These are phyloP conservation scores for Aureobasidium sp. DNA, from an alignment of 2,329 filamentous ascomycete genomes.

Conservation along the genomic window DNA sequence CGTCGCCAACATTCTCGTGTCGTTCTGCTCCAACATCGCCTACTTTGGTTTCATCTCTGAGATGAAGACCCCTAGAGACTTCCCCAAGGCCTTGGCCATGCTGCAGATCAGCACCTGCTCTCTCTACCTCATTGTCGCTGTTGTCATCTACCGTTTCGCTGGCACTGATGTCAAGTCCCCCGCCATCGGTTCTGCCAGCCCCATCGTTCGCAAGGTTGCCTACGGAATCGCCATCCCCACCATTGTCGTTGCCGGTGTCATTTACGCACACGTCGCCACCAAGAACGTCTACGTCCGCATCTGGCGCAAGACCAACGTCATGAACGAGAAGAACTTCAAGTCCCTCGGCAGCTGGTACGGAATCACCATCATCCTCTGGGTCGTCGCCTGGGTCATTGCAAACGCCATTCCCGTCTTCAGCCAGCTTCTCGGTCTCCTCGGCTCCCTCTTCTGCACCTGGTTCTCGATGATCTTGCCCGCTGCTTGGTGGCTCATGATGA, in stretches of 20 bases:
- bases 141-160: slow-evolving; percentile 57
- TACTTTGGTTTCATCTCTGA: slow-evolving; percentile 56
- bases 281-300: slow-evolving; percentile 58
- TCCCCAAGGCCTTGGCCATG: slow-evolving; percentile 52
- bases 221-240: slow-evolving; percentile 62
- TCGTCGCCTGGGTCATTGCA: slow-evolving; percentile 58
- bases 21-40: slow-evolving; percentile 40
- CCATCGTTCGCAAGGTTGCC: slow-evolving; percentile 52
- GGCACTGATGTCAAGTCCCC: slow-evolving; percentile 55
- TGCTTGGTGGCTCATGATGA: slow-evolving; percentile 16
- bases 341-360: slow-evolving; percentile 49
- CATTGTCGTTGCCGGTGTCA: slow-evolving; percentile 62
- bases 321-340: slow-evolving; percentile 26
- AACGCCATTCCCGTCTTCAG: slow-evolving; percentile 62
- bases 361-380: slow-evolving; percentile 48
- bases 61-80: slow-evolving; percentile 51
- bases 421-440: slow-evolving; percentile 54
- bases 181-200: slow-evolving; percentile 52
- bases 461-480: slow-evolving; percentile 37
- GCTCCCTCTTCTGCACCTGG: slow-evolving; percentile 55
- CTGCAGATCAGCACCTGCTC: slow-evolving; percentile 51
- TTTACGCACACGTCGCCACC: slow-evolving; percentile 57
- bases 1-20: slow-evolving; percentile 54
- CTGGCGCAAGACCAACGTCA: slow-evolving; percentile 40
- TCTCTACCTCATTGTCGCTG: slow-evolving; percentile 55